Evolutionary conservation across 139 green algal genomes (phyloP).

Genomic region (Chlamydomonas applanata): DNA sequence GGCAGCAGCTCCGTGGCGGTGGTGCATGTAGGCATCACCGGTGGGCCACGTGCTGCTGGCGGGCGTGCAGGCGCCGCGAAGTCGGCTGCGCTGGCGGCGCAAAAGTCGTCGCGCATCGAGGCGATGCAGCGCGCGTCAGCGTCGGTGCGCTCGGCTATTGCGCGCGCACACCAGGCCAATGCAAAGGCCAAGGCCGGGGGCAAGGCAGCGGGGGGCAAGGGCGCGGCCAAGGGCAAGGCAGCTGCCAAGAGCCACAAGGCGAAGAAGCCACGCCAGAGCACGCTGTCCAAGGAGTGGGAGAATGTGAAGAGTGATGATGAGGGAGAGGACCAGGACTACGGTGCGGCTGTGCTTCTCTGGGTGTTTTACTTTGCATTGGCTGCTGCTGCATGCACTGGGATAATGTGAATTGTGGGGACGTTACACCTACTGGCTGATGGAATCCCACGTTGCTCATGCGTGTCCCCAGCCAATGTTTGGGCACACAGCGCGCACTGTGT

Average conservation of each 20-base stretch:
- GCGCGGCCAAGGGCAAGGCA: neutral
- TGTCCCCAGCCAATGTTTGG: too few species aligned
- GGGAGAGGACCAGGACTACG: neutral
- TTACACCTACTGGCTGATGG: too few species aligned
- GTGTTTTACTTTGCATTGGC: too few species aligned
- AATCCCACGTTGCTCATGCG: too few species aligned
- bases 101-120: neutral
- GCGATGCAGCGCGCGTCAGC: constrained; percentile 5
- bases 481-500: too few species aligned
- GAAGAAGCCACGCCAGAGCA: constrained; percentile 5
- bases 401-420: too few species aligned
- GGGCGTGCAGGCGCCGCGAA: neutral
- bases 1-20: too few species aligned
- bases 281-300: constrained; percentile 1
- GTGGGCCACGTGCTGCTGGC: neutral
- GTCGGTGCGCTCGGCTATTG: neutral
- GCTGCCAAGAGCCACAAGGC: neutral
- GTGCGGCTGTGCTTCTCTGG: too few species aligned
- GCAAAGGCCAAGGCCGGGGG: neutral
- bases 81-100: neutral
- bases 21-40: neutral
- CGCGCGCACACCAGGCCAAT: neutral
- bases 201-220: neutral
- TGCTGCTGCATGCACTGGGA: too few species aligned
- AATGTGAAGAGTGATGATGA: constrained; percentile 6